Conservation (phyloP, 371 early-diverging fungal species). For the Quaeritorhiza haematococci region DNA sequence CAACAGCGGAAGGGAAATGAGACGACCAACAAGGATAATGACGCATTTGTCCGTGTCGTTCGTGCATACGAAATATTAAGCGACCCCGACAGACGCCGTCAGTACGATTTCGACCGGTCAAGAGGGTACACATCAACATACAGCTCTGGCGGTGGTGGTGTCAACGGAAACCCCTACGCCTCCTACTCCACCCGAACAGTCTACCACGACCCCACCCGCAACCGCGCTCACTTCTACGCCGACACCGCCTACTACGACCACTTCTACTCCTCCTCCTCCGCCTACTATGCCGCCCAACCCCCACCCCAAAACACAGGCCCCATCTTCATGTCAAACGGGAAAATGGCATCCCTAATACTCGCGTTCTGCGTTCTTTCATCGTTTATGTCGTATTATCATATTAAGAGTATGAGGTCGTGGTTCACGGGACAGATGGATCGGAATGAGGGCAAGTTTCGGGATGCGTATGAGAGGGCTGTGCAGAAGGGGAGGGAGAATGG, state of each 20-base stretch:
- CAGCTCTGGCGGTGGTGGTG: neutral
- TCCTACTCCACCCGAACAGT: no score
- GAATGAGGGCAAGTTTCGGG: no score
- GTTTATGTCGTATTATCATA: no score
- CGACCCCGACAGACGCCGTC: conserved; percentile 8
- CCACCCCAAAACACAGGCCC: conserved; percentile 12
- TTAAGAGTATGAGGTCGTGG: no score
- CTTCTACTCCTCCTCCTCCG: neutral
- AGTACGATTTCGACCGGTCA: conserved; percentile 24
- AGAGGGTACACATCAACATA: no score
- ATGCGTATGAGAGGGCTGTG: no score
- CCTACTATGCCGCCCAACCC: neutral
- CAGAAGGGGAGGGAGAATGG: no score
- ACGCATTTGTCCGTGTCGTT: conserved; percentile 25
- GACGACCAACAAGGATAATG: conserved; percentile 7
- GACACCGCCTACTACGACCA: neutral
- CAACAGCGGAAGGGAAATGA: neutral
- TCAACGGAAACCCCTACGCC: no score
- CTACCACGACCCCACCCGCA: no score
- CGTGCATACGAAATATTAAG: conserved; percentile 26
- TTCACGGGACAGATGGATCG: no score
- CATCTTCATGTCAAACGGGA: conserved; percentile 22
- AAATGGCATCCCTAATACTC: conserved; percentile 14
- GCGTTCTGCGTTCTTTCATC: no score
- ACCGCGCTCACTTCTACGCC: no score